Conservation (phyloP, 345 rosid genomes). For the Eucalyptus cloeziana region DNA sequence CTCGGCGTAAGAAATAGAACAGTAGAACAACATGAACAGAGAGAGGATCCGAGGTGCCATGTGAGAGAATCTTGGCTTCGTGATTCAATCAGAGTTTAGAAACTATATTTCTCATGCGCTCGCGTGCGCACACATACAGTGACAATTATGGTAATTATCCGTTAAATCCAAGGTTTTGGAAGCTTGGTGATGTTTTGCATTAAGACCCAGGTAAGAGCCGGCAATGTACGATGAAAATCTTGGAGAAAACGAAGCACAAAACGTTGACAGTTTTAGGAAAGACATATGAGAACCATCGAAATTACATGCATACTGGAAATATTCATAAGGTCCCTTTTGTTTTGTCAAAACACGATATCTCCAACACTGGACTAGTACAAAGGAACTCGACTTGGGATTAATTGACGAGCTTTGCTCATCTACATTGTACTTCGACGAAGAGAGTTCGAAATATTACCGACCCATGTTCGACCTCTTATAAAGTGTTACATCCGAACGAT, state of each 20-base stretch:
- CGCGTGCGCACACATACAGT: accelerated
- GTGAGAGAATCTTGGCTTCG: not conserved
- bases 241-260: not conserved
- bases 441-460: not conserved
- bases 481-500: not conserved
- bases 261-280: not conserved
- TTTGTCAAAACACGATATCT: not conserved
- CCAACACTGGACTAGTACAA: not conserved
- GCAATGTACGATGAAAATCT: not conserved
- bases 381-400: not conserved
- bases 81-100: not conserved
- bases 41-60: not conserved
- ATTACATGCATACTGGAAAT: not conserved
- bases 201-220: not conserved
- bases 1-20: constrained; percentile 6
- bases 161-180: not conserved
- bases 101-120: not conserved
- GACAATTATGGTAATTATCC: not conserved
- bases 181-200: not conserved
- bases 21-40: not conserved
- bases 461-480: not conserved
- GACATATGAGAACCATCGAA: not conserved
- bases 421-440: not conserved
- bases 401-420: not conserved
- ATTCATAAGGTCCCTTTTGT: not conserved